phyloP scores from a whole-genome alignment of 1,139 yeast genomes.

The Diutina siamensis region DNA sequence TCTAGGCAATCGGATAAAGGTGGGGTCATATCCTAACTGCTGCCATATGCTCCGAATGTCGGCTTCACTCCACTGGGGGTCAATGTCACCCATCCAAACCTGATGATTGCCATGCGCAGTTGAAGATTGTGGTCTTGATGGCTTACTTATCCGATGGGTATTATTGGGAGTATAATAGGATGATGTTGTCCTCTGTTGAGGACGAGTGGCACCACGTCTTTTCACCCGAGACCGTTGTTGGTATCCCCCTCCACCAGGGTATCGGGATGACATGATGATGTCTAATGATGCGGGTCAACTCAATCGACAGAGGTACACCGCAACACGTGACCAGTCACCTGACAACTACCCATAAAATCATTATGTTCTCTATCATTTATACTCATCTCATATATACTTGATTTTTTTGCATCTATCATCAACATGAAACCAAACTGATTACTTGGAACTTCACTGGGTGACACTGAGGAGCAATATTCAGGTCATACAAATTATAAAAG shows the following conservation, averaged over 20 bases:
- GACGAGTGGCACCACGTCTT: neutral
- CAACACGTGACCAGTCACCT: too few species aligned
- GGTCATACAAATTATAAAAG: conserved; percentile 75
- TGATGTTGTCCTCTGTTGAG: neutral
- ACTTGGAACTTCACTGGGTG: conserved; percentile 47
- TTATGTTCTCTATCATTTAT: too few species aligned
- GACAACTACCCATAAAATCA: too few species aligned
- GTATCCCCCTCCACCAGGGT: neutral
- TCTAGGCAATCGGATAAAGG: conserved; percentile 26
- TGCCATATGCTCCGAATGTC: conserved; percentile 59
- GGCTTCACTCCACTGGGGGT: conserved; percentile 73
- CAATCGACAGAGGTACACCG: too few species aligned
- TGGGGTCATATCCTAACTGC: conserved; percentile 25
- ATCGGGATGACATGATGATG: neutral
- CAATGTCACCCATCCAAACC: conserved; percentile 94
- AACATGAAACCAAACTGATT: conserved; percentile 56
- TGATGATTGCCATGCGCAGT: conserved; percentile 15
- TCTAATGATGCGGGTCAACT: too few species aligned
- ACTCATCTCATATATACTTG: too few species aligned
- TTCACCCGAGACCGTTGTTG: neutral
- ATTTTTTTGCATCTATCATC: too few species aligned
- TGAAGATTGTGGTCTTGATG: neutral
- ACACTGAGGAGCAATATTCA: conserved; percentile 58
- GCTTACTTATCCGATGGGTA: neutral
- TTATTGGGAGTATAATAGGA: neutral